Percentiles rank a stretch among this genome's conserved stretches.
These are phyloP conservation scores for Hyphopichia wangnamkhiaoensis DNA, from an alignment of 1,139 yeast genomes.

Conservation along the genomic window DNA sequence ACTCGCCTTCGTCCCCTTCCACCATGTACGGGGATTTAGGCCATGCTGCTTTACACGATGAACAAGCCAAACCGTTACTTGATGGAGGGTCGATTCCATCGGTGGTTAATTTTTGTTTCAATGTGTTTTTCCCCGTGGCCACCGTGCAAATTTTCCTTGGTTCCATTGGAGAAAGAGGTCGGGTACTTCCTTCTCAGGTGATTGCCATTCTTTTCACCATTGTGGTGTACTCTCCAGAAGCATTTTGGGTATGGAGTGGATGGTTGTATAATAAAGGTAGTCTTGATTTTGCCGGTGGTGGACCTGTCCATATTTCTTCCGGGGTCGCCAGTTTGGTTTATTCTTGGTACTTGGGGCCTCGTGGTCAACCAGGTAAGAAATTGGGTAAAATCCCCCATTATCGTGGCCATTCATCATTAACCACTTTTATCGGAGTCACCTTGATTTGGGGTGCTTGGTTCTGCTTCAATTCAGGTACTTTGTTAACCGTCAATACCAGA, in stretches of 20 bases:
- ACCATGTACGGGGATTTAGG: constrained; percentile 37
- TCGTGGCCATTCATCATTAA: constrained; percentile 40
- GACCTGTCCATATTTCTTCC: constrained; percentile 50
- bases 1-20: constrained; percentile 37
- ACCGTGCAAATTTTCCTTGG: constrained; percentile 51
- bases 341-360: constrained; percentile 34
- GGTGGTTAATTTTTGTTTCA: constrained; percentile 40
- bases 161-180: constrained; percentile 45
- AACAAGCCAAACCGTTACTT: constrained; percentile 37
- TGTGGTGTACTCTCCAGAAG: constrained; percentile 54
- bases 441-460: constrained; percentile 55
- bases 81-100: constrained; percentile 43
- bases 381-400: constrained; percentile 23
- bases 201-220: constrained; percentile 43
- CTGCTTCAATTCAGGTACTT: constrained; percentile 53
- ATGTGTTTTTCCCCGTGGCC: constrained; percentile 46
- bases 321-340: constrained; percentile 45
- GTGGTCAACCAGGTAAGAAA: constrained; percentile 31
- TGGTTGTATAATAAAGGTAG: constrained; percentile 85
- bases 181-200: constrained; percentile 40
- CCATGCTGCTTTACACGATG: constrained; percentile 38
- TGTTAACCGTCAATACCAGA: constrained; percentile 43
- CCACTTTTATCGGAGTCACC: constrained; percentile 48
- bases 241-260: constrained; percentile 97
- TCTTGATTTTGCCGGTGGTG: constrained; percentile 95